phyloP scores from a whole-genome alignment of 208 protist genomes.

The Trypanosoma theileri region DNA sequence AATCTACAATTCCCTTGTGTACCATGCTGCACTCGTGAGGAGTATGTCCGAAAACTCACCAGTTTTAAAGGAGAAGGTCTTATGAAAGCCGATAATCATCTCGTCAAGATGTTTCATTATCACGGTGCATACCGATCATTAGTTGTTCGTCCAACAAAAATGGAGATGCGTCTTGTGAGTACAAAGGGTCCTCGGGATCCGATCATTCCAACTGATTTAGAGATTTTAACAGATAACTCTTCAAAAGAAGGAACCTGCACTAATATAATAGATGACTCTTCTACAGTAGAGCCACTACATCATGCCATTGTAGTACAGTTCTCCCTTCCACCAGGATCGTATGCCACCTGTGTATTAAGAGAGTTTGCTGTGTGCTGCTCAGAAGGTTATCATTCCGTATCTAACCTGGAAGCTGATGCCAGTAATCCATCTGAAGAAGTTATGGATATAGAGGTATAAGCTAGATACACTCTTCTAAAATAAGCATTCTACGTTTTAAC shows the following conservation, averaged over 20 bases:
- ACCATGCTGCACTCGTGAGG: constrained; percentile 37
- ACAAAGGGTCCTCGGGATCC: constrained; percentile 41
- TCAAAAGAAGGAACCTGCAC: neutral
- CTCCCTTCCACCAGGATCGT: constrained; percentile 79
- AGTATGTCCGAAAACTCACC: constrained; percentile 49
- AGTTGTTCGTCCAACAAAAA: constrained; percentile 42
- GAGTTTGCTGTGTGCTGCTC: constrained; percentile 63
- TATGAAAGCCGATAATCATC: constrained; percentile 29
- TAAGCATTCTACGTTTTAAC: too few relatives aligned
- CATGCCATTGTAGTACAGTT: constrained; percentile 63
- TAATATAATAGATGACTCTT: neutral
- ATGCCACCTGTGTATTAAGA: constrained; percentile 82
- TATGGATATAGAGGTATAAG: neutral
- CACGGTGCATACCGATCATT: constrained; percentile 86
- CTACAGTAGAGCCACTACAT: neutral
- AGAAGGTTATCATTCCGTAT: constrained; percentile 38
- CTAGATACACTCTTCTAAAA: too few relatives aligned
- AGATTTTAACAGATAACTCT: constrained; percentile 16
- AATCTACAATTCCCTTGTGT: constrained; percentile 72
- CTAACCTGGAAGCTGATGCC: neutral
- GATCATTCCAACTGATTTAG: constrained; percentile 72
- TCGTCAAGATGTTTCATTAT: constrained; percentile 86
- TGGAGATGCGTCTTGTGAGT: constrained; percentile 33
- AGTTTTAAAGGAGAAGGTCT: constrained; percentile 38
- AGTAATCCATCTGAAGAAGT: neutral